Percentiles rank a stretch among this genome's conserved stretches.
Evolutionary conservation across 805 yeast species (phyloP).

Genomic region (Starmerella apis): DNA sequence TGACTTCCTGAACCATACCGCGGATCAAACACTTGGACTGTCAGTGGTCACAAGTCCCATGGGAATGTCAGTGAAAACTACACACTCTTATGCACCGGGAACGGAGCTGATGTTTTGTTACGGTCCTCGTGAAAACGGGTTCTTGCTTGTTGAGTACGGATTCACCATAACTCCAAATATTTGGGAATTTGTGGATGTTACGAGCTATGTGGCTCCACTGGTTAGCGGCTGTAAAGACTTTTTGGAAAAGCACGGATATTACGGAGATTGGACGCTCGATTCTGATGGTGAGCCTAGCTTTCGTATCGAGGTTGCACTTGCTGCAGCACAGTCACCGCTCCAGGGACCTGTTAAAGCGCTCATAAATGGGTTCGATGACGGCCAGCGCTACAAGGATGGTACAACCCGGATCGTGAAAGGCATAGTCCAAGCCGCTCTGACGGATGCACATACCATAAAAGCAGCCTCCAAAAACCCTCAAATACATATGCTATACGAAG

Average conservation of each 20-base stretch:
- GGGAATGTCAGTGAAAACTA: constrained; percentile 45
- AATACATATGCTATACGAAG: neutral
- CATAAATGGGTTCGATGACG: constrained; percentile 18
- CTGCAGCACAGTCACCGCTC: constrained; percentile 28
- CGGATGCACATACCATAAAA: neutral
- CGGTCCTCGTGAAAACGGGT: constrained; percentile 82
- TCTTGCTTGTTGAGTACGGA: constrained; percentile 78
- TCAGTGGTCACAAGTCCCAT: constrained; percentile 39
- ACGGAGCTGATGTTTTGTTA: constrained; percentile 66
- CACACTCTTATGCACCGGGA: constrained; percentile 31
- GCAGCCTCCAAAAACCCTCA: neutral
- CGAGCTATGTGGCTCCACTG: constrained; percentile 35
- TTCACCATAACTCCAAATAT: constrained; percentile 49
- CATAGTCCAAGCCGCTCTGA: neutral
- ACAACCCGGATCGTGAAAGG: neutral
- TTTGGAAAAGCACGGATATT: constrained; percentile 46
- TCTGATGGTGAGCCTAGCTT: constrained; percentile 36
- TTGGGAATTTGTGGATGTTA: constrained; percentile 64
- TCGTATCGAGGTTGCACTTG: constrained; percentile 65
- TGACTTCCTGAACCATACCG: constrained; percentile 70
- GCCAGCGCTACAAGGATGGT: constrained; percentile 4
- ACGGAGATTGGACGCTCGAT: constrained; percentile 63
- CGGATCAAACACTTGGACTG: constrained; percentile 27
- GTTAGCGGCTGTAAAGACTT: constrained; percentile 37
- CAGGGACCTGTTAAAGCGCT: constrained; percentile 11